Evolutionary conservation across 257 asterid species (phyloP).

Genomic region (Solanum chiquidenum): DNA sequence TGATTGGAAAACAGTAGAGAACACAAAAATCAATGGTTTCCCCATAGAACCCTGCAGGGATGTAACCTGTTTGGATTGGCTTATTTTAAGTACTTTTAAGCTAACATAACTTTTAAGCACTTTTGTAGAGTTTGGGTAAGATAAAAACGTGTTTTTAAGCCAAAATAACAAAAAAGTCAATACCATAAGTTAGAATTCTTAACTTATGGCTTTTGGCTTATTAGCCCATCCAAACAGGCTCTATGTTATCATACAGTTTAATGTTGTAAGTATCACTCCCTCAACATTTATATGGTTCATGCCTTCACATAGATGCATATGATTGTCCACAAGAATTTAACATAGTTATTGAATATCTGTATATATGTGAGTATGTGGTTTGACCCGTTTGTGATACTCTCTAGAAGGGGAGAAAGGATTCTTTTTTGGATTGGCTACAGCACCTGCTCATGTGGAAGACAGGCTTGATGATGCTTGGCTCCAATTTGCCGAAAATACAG

Average conservation of each 20-base stretch:
- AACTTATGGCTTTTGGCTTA: not conserved
- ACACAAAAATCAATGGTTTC: not conserved
- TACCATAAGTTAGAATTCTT: not conserved
- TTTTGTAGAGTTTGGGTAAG: not conserved
- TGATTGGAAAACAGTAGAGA: not conserved
- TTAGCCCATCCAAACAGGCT: not conserved
- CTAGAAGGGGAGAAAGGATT: constrained; percentile 55
- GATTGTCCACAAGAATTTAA: not conserved
- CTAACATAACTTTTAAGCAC: not conserved
- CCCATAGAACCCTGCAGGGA: not conserved
- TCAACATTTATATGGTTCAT: not conserved
- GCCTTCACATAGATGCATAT: not conserved
- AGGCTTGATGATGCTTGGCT: constrained; percentile 96
- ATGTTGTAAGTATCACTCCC: not conserved
- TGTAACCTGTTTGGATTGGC: not conserved
- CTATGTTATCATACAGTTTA: not conserved
- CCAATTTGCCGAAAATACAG: constrained; percentile 73
- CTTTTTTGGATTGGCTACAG: constrained; percentile 95
- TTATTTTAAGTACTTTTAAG: not conserved
- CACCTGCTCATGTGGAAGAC: constrained; percentile 97
- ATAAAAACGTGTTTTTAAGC: not conserved
- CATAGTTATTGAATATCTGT: not conserved
- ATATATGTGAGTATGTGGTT: not conserved
- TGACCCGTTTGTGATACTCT: constrained; percentile 1
- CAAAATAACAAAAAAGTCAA: not conserved